Evolutionary conservation across 768 basidiomycete species (phyloP).

Genomic region (Lactarius hengduanensis): DNA sequence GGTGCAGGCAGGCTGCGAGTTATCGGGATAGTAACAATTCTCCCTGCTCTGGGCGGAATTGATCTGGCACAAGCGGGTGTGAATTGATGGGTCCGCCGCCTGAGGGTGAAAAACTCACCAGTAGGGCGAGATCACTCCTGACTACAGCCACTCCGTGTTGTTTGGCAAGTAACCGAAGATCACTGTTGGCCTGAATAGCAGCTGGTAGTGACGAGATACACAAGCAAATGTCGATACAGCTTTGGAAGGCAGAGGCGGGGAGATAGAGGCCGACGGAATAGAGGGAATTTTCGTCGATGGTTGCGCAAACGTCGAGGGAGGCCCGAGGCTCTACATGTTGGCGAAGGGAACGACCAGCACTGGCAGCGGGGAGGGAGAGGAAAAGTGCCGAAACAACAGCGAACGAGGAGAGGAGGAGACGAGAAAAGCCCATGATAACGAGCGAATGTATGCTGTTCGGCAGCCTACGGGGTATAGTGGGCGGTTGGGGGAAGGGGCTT

Average conservation of each 20-base stretch:
- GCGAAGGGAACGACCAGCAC: constrained; percentile 12
- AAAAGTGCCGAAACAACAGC: constrained; percentile 7
- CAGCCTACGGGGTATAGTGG: background rate
- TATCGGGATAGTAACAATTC: constrained; percentile 38
- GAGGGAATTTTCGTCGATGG: constrained; percentile 25
- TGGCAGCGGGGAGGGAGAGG: constrained; percentile 1
- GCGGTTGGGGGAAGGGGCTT: background rate
- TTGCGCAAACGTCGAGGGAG: constrained; percentile 30
- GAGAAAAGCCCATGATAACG: constrained; percentile 19
- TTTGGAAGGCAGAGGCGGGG: constrained; percentile 12
- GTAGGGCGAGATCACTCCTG: constrained; percentile 14
- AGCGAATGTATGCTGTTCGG: constrained; percentile 18
- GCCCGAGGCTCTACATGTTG: constrained; percentile 28
- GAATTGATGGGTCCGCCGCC: background rate
- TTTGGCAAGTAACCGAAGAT: constrained; percentile 20
- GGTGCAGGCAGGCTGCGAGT: constrained; percentile 37
- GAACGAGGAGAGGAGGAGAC: constrained; percentile 9
- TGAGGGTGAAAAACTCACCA: constrained; percentile 31
- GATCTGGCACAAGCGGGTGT: constrained; percentile 33
- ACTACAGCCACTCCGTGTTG: constrained; percentile 22
- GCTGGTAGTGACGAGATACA: constrained; percentile 38
- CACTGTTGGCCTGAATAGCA: constrained; percentile 15
- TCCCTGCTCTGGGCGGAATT: constrained; percentile 35
- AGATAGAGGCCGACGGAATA: constrained; percentile 12
- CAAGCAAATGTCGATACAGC: constrained; percentile 37